Evolutionary conservation across 2,329 filamentous ascomycete species (phyloP).

Genomic region (Pyricularia sp.): DNA sequence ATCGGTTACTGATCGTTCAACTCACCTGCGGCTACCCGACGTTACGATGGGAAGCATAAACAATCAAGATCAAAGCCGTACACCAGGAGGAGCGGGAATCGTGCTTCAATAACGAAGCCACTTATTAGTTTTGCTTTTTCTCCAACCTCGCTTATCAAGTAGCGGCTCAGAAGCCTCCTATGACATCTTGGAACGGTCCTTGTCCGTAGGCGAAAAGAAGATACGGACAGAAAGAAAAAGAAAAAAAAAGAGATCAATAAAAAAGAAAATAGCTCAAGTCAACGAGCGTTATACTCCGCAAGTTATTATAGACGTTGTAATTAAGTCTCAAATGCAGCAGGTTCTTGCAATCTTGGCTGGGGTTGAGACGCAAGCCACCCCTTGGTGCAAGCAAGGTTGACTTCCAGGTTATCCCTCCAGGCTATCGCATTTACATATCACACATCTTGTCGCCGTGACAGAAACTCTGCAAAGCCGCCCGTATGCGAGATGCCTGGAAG

Average conservation of each 20-base stretch:
- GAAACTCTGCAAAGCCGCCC: background rate
- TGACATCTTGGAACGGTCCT: background rate
- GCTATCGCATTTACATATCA: background rate
- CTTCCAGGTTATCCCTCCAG: too few species aligned
- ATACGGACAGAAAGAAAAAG: background rate
- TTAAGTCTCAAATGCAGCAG: background rate
- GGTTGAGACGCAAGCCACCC: background rate
- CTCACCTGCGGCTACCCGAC: background rate
- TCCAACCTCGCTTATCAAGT: background rate
- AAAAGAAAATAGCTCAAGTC: background rate
- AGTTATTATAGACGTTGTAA: too few species aligned
- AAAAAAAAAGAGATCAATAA: background rate
- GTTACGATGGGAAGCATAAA: background rate
- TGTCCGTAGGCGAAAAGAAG: background rate
- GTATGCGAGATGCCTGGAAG: background rate
- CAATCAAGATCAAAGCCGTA: background rate
- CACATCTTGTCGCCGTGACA: background rate
- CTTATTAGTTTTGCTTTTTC: background rate
- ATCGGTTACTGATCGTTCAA: background rate
- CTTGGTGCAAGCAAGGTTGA: background rate
- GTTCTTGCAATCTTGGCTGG: background rate
- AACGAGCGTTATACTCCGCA: background rate
- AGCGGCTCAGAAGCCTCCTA: background rate
- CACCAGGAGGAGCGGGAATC: background rate
- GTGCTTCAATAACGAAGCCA: background rate